phyloP scores from a whole-genome alignment of 2,329 filamentous ascomycete genomes.

The Xylaria sp. region DNA sequence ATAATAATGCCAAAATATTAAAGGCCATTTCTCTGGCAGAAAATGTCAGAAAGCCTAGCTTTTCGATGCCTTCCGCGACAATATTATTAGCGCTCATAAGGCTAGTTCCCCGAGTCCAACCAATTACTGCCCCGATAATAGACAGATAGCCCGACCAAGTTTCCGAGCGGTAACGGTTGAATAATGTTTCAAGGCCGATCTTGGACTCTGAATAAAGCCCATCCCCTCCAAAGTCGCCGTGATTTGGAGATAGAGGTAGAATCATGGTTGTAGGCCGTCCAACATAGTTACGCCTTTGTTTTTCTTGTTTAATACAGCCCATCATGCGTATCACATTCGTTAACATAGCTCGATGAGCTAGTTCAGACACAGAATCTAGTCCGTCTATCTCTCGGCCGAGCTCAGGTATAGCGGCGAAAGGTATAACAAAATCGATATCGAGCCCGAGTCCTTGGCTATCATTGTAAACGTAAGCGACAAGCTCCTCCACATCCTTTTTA shows the following conservation, averaged over 20 bases:
- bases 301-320: slow-evolving; percentile 88
- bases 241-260: slow-evolving; percentile 93
- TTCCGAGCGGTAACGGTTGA: slow-evolving; percentile 98
- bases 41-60: slow-evolving; percentile 95
- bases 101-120: slow-evolving; percentile 97
- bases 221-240: slow-evolving; percentile 97
- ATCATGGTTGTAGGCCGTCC: slow-evolving; percentile 96
- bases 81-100: slow-evolving; percentile 98
- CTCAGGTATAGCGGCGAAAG: slow-evolving; percentile 96
- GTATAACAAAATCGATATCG: slow-evolving; percentile 95
- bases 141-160: slow-evolving; percentile 97
- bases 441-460: slow-evolving; percentile 93
- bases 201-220: slow-evolving; percentile 99
- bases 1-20: slow-evolving; percentile 95
- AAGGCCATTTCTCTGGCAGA: slow-evolving; percentile 99
- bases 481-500: slow-evolving; percentile 93
- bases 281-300: slow-evolving; percentile 84
- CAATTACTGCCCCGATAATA: slow-evolving; percentile 96
- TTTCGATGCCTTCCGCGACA: slow-evolving; percentile 95
- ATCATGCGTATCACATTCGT: slow-evolving; percentile 93
- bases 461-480: slow-evolving; percentile 96
- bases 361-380: slow-evolving; percentile 95
- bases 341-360: slow-evolving; percentile 98
- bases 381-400: slow-evolving; percentile 96
- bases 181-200: slow-evolving; percentile 92